phyloP scores from a whole-genome alignment of 2,329 filamentous ascomycete species.

The Daldinia sp. region DNA sequence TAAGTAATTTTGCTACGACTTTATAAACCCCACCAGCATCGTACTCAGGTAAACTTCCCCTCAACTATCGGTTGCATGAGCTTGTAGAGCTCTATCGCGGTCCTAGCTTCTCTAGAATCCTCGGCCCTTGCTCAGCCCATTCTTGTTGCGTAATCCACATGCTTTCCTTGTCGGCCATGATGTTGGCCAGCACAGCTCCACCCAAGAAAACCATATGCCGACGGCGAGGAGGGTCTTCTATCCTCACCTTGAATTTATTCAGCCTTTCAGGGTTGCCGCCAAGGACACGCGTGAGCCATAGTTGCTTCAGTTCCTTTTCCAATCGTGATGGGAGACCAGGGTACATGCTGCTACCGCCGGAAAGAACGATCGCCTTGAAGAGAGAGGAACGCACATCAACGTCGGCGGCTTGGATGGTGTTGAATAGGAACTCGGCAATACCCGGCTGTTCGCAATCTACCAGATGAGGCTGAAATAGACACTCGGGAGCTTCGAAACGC shows the following conservation, averaged over 20 bases:
- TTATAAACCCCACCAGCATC: constrained; percentile 31
- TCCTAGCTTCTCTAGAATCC: constrained; percentile 89
- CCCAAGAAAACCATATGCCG: constrained; percentile 99
- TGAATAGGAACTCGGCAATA: constrained; percentile 97
- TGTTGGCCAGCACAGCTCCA: constrained; percentile 94
- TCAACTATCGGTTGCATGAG: not conserved
- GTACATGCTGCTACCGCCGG: constrained; percentile 98
- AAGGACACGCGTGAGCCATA: constrained; percentile 94
- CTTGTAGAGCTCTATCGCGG: constrained; percentile 68
- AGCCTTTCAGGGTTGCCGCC: constrained; percentile 91
- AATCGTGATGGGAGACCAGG: constrained; percentile 91
- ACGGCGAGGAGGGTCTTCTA: constrained; percentile 95
- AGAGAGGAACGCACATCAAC: constrained; percentile 93
- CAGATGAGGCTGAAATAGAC: constrained; percentile 96
- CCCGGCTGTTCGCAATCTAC: constrained; percentile 98
- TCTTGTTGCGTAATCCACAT: constrained; percentile 99
- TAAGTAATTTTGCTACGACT: constrained; percentile 23
- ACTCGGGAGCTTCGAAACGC: constrained; percentile 97
- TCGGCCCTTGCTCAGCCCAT: constrained; percentile 91
- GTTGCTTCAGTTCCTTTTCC: constrained; percentile 98
- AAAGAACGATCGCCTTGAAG: constrained; percentile 97
- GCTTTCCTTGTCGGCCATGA: constrained; percentile 98
- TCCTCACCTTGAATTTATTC: constrained; percentile 99
- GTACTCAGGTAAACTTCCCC: constrained; percentile 9
- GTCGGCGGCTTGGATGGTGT: constrained; percentile 95